These are phyloP conservation scores for Mangifera indica DNA, from an alignment of 345 rosid genomes.

Conservation along the genomic window DNA sequence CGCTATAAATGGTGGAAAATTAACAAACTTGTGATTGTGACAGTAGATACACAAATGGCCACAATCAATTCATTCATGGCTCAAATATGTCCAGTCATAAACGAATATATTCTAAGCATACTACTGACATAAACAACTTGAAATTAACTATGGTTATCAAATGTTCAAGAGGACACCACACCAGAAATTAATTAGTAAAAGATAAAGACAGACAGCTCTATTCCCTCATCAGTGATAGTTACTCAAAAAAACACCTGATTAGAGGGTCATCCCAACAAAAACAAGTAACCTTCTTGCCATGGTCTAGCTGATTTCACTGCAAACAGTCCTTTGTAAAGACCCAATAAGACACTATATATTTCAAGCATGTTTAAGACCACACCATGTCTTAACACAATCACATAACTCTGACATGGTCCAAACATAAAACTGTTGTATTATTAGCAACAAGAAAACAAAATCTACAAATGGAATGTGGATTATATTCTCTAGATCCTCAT, in stretches of 20 bases:
- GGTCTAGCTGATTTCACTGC: too few relatives aligned
- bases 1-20: too few relatives aligned
- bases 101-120: neutral
- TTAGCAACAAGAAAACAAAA: neutral
- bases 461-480: neutral
- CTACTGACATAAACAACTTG: too few relatives aligned
- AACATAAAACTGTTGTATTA: neutral
- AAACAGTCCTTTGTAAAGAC: neutral
- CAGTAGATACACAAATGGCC: too few relatives aligned
- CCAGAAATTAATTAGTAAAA: neutral
- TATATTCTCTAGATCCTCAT: neutral
- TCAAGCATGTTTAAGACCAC: neutral
- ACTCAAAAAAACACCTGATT: neutral
- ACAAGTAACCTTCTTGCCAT: too few relatives aligned
- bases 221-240: neutral
- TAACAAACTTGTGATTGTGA: too few relatives aligned
- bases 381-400: neutral
- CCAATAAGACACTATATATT: neutral
- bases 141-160: neutral
- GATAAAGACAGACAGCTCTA: neutral
- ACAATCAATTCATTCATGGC: too few relatives aligned
- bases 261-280: too few relatives aligned
- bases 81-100: too few relatives aligned
- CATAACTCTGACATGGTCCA: too few relatives aligned
- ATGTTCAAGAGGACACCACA: neutral